Evolutionary conservation across 2,329 filamentous ascomycete genomes (phyloP).

Genomic region (Trichocomaceae sp.): DNA sequence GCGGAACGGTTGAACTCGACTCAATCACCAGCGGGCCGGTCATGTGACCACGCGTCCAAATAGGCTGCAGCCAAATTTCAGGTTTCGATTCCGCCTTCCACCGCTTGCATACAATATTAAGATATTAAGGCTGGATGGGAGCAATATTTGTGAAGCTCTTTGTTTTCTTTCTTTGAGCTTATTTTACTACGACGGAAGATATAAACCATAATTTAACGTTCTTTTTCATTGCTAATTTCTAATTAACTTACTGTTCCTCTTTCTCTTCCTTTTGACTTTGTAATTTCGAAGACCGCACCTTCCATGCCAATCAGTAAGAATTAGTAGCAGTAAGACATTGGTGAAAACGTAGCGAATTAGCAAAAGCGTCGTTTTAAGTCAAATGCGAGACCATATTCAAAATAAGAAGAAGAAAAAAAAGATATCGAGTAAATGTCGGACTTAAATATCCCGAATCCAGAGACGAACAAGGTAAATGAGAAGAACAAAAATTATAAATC

Average conservation of each 20-base stretch:
- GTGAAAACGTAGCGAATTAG: not conserved
- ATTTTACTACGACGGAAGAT: too few species aligned
- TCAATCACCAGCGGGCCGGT: not conserved
- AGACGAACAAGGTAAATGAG: not conserved
- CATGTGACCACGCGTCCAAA: not conserved
- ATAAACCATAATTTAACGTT: too few species aligned
- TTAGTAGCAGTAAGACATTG: not conserved
- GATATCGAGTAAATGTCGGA: constrained; percentile 4
- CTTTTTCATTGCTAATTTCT: not conserved
- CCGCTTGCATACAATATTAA: too few species aligned
- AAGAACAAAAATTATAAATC: constrained; percentile 15
- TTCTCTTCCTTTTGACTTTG: not conserved
- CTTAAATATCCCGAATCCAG: not conserved
- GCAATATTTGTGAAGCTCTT: too few species aligned
- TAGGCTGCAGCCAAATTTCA: not conserved
- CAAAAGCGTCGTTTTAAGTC: constrained; percentile 4
- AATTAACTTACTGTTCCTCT: not conserved
- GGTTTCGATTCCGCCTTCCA: constrained; percentile 6
- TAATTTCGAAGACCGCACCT: not conserved
- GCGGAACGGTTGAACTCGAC: constrained; percentile 1
- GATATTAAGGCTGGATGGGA: too few species aligned
- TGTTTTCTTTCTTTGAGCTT: too few species aligned
- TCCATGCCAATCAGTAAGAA: not conserved
- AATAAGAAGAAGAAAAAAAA: constrained; percentile 1
- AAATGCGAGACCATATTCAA: not conserved